These are phyloP conservation scores for Corymbia citriodora DNA, from an alignment of 441 rosid species.

Conservation along the genomic window DNA sequence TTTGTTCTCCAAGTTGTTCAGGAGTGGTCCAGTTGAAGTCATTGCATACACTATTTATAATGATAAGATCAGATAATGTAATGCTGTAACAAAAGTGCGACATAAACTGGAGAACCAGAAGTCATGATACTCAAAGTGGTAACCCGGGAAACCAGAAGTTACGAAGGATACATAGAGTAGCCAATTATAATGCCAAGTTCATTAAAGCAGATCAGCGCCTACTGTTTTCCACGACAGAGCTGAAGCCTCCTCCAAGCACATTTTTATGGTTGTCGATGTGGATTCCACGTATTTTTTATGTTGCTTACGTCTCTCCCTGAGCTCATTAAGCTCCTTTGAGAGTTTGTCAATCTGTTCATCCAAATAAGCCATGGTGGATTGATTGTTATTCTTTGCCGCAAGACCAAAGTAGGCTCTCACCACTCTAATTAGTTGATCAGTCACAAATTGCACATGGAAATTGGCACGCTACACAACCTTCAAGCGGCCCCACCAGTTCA, in stretches of 20 bases:
- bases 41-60: background rate
- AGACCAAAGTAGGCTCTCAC: background rate
- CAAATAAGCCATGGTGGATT: background rate
- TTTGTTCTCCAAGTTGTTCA: rapidly evolving
- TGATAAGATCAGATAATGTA: background rate
- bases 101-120: background rate
- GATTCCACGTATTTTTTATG: rapidly evolving
- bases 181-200: background rate
- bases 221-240: background rate
- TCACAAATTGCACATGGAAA: rapidly evolving
- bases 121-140: background rate
- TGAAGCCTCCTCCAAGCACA: background rate
- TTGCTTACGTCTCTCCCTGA: background rate
- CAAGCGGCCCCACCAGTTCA: background rate
- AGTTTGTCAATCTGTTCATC: background rate
- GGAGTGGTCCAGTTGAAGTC: background rate
- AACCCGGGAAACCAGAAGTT: too few relatives aligned
- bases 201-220: background rate
- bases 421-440: background rate
- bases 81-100: background rate
- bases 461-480: background rate
- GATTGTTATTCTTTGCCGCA: rapidly evolving
- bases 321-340: background rate
- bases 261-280: rapidly evolving
- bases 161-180: background rate